Conservation (phyloP, 345 rosid genomes). For the Linum usitatissimum region DNA sequence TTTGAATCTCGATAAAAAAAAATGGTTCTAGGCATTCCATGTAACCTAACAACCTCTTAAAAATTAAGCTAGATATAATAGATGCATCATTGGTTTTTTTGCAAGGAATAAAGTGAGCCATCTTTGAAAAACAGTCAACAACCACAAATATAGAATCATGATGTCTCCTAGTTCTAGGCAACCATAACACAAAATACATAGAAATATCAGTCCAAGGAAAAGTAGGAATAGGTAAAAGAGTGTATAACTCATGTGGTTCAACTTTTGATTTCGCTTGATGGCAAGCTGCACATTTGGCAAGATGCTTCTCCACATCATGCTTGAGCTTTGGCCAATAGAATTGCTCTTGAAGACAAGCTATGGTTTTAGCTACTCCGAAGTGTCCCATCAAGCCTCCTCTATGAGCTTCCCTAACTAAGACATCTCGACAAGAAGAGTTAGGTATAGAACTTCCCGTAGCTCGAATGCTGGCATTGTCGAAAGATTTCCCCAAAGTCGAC, state of each 20-base stretch:
- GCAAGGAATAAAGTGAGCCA: not conserved
- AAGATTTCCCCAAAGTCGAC: too few relatives aligned
- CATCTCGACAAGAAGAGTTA: not conserved
- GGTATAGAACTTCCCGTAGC: not conserved
- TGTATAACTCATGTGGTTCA: too few relatives aligned
- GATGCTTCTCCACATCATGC: not conserved
- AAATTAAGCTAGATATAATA: not conserved
- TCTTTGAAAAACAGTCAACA: not conserved
- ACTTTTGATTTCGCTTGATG: not conserved
- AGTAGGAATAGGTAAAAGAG: too few relatives aligned
- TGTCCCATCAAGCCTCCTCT: not conserved
- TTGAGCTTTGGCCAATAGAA: not conserved
- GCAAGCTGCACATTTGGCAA: not conserved
- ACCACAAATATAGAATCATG: too few relatives aligned
- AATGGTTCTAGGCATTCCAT: not conserved
- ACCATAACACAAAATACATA: too few relatives aligned
- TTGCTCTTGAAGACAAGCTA: not conserved
- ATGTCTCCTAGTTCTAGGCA: too few relatives aligned
- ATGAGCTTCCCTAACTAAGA: not conserved
- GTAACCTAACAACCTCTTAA: not conserved
- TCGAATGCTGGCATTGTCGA: too few relatives aligned
- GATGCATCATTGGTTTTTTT: not conserved
- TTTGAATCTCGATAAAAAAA: not conserved
- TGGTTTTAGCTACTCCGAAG: not conserved
- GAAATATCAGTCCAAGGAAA: too few relatives aligned